Conservation (phyloP, 78 protist species). For the Anaeramoeba flamelloides region DNA sequence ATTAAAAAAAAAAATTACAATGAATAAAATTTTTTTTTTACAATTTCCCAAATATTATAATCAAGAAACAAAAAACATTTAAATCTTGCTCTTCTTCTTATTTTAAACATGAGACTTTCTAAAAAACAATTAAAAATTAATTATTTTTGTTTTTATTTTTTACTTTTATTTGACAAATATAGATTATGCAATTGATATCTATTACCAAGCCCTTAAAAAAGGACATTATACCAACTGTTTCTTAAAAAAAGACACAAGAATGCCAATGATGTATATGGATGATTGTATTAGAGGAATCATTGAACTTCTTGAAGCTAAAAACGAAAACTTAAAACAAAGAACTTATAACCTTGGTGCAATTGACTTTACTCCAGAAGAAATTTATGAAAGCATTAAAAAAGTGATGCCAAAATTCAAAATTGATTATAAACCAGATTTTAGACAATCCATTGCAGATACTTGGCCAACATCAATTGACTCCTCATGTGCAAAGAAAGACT, state of each 20-base stretch:
- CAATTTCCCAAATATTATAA: no score
- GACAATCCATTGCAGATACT: constrained; percentile 48
- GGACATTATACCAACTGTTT: constrained; percentile 25
- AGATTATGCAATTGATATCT: constrained; percentile 50
- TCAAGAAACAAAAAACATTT: no score
- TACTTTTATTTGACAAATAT: background rate
- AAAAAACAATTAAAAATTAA: no score
- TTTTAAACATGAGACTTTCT: no score
- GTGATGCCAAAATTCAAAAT: constrained; percentile 28
- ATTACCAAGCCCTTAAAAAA: constrained; percentile 30
- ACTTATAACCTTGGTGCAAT: constrained; percentile 43
- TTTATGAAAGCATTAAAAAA: constrained; percentile 14
- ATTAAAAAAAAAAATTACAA: no score
- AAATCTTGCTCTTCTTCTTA: no score
- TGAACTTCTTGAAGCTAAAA: constrained; percentile 25
- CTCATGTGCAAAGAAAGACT: constrained; percentile 36
- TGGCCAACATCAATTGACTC: constrained; percentile 54
- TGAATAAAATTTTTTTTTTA: no score
- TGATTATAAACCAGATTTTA: constrained; percentile 31
- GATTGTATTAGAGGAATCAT: constrained; percentile 44
- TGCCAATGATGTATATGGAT: constrained; percentile 64
- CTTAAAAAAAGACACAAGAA: constrained; percentile 10
- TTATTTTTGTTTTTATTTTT: no score
- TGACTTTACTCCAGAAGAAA: constrained; percentile 37
- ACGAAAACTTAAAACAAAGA: constrained; percentile 22